phyloP scores from a whole-genome alignment of 768 basidiomycete genomes.

The Panaeolus cyanescens region DNA sequence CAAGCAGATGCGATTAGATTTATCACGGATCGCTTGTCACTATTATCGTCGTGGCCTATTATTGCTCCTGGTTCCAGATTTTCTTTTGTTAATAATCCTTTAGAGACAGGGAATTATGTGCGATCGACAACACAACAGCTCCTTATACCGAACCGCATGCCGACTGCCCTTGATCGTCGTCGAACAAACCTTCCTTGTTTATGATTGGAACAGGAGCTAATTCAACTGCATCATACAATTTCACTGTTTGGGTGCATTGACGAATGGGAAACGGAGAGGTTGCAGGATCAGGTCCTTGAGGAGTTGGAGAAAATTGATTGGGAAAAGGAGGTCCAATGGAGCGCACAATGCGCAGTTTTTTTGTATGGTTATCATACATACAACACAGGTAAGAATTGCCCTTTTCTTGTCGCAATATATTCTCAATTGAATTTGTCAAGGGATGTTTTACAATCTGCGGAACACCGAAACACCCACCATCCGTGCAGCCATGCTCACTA shows the following conservation, averaged over 20 bases:
- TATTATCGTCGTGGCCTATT: not conserved
- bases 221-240: not conserved
- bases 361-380: not conserved
- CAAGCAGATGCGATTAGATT: not conserved
- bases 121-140: not conserved
- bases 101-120: not conserved
- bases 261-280: too few relatives aligned
- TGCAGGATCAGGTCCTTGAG: conserved; percentile 8
- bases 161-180: not conserved
- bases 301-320: conserved; percentile 9
- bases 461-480: conserved; percentile 5
- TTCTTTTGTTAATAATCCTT: not conserved
- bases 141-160: not conserved
- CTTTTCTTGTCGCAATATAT: not conserved
- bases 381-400: conserved; percentile 15
- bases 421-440: conserved; percentile 1
- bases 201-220: not conserved
- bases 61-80: not conserved
- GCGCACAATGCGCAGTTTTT: conserved; percentile 8
- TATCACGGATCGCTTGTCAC: not conserved
- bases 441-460: conserved; percentile 6
- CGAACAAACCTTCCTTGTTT: not conserved
- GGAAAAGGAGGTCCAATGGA: conserved; percentile 19
- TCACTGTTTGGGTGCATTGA: too few relatives aligned
- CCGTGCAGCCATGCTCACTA: conserved; percentile 5